A percentile compares a stretch with the other conserved stretches of the same genome.
phyloP scores from a whole-genome alignment of 1,284 basidiomycete genomes.

The Pholiota adiposa region DNA sequence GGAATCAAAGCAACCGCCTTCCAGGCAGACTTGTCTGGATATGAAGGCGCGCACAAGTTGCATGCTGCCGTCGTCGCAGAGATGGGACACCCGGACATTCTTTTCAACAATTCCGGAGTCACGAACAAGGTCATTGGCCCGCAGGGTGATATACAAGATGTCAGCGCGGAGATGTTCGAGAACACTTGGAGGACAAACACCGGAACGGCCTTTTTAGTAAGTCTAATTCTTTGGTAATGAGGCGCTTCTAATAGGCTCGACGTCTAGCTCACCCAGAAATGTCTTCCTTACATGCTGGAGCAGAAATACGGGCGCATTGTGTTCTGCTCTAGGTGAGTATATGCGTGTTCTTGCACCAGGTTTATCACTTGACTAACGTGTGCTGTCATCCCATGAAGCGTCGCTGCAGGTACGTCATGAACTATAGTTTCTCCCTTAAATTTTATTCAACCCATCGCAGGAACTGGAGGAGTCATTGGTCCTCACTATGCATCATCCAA shows the following conservation, averaged over 20 bases:
- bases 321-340: conserved; percentile 48
- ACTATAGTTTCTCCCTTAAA: no score
- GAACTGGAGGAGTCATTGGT: conserved; percentile 56
- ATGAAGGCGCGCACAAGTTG: conserved; percentile 47
- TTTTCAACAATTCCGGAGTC: conserved; percentile 56
- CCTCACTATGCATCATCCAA: conserved; percentile 63
- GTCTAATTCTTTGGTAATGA: not conserved
- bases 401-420: conserved; percentile 33
- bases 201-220: conserved; percentile 46
- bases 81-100: conserved; percentile 52
- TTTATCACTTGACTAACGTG: no score
- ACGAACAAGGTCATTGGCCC: conserved; percentile 47
- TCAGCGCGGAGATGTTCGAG: conserved; percentile 51
- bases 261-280: conserved; percentile 51
- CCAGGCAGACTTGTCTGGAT: conserved; percentile 50
- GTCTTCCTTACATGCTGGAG: conserved; percentile 52
- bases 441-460: conserved; percentile 14
- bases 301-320: conserved; percentile 55
- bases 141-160: conserved; percentile 47
- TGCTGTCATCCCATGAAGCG: no score
- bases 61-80: conserved; percentile 45
- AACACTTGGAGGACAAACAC: conserved; percentile 52
- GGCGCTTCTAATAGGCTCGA: not conserved
- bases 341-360: not conserved
- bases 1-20: conserved; percentile 46